Evolutionary conservation across 2,329 filamentous ascomycete genomes (phyloP).

Genomic region (Pezicula rhizophila): DNA sequence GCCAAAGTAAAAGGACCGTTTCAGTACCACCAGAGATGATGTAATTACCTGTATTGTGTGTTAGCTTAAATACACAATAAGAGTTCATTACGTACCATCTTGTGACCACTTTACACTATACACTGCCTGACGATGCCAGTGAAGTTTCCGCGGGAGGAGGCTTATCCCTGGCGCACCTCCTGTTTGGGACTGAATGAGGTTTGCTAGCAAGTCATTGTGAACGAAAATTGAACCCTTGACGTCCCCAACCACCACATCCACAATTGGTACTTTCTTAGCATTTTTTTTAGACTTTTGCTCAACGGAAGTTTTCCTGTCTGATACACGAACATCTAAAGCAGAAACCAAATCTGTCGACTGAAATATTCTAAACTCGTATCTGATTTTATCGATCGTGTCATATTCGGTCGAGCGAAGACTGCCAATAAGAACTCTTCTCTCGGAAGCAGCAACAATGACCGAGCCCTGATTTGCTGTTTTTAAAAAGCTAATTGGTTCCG

Average conservation of each 20-base stretch:
- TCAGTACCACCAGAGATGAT: slow-evolving; percentile 89
- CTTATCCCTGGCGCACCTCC: slow-evolving; percentile 18
- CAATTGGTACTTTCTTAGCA: slow-evolving; percentile 29
- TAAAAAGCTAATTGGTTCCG: slow-evolving; percentile 39
- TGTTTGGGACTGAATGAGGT: slow-evolving; percentile 38
- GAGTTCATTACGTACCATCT: slow-evolving; percentile 58
- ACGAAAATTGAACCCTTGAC: slow-evolving; percentile 70
- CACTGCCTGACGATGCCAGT: slow-evolving; percentile 87
- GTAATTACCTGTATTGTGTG: slow-evolving; percentile 65
- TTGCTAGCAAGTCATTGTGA: slow-evolving; percentile 69
- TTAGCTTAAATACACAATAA: slow-evolving; percentile 20
- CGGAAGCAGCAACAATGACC: slow-evolving; percentile 50
- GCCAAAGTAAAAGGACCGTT: slow-evolving; percentile 86
- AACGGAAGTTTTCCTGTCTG: slow-evolving; percentile 13
- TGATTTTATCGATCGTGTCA: slow-evolving; percentile 34
- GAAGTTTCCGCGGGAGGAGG: slow-evolving; percentile 58
- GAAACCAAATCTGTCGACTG: slow-evolving; percentile 58
- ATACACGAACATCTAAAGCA: slow-evolving; percentile 57
- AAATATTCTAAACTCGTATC: slow-evolving; percentile 53
- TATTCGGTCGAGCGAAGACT: slow-evolving; percentile 31
- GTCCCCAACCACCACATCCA: slow-evolving; percentile 77
- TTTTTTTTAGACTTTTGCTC: slow-evolving; percentile 23
- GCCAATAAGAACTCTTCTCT: slow-evolving; percentile 55
- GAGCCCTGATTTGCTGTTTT: slow-evolving; percentile 47
- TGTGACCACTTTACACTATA: slow-evolving; percentile 83